A percentile compares a stretch with the other conserved stretches of the same genome.
Conservation (phyloP, 2,329 filamentous ascomycete genomes). For the Teratosphaeria pseudoeucalypti region DNA sequence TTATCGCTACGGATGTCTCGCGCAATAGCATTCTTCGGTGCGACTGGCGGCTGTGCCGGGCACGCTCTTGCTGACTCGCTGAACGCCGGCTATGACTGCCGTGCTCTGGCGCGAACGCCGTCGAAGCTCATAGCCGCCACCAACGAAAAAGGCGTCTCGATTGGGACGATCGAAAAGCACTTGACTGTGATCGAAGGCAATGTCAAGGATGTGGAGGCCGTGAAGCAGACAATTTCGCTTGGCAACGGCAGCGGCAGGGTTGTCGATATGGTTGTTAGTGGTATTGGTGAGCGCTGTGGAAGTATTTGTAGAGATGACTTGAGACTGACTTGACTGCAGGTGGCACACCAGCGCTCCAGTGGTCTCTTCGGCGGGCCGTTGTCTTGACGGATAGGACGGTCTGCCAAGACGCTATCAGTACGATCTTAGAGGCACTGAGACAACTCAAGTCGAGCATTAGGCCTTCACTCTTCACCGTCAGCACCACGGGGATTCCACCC, state of each 20-base stretch:
- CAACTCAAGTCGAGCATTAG: conserved; percentile 12
- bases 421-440: conserved; percentile 23
- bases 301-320: not conserved
- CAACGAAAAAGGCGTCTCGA: conserved; percentile 28
- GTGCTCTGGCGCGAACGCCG: conserved; percentile 41
- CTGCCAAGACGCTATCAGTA: conserved; percentile 24
- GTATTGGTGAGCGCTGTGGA: conserved; percentile 31
- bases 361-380: conserved; percentile 20
- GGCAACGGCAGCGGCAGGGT: conserved; percentile 10
- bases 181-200: conserved; percentile 41
- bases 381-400: conserved; percentile 25
- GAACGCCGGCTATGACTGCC: conserved; percentile 34
- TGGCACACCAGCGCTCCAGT: conserved; percentile 19
- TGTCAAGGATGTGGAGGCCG: conserved; percentile 31
- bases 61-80: conserved; percentile 36
- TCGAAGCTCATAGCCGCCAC: conserved; percentile 39
- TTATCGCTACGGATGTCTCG: not conserved
- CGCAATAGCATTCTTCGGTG: conserved; percentile 41
- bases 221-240: conserved; percentile 30
- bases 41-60: conserved; percentile 40
- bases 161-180: conserved; percentile 25
- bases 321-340: not conserved
- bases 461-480: conserved; percentile 25
- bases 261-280: conserved; percentile 37
- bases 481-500: conserved; percentile 29